Conservation (phyloP, 805 yeast genomes). For the Lachancea quebecensis region DNA sequence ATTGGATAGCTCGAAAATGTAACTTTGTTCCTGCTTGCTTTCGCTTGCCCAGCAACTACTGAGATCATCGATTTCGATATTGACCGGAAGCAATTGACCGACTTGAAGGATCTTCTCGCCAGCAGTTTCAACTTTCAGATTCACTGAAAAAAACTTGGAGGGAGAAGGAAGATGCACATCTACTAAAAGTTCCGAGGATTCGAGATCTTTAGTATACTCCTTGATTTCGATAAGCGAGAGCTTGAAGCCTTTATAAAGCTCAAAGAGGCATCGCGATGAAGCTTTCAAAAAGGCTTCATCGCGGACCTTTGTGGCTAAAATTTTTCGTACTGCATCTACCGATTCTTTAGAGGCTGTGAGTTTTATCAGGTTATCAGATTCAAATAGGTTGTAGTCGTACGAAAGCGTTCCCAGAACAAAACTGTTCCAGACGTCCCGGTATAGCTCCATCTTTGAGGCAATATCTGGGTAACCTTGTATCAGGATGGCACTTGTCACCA, state of each 20-base stretch:
- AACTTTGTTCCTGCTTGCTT: constrained; percentile 12
- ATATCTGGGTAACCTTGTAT: constrained; percentile 24
- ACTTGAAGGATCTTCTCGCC: constrained; percentile 7
- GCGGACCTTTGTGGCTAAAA: constrained; percentile 6
- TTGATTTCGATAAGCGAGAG: constrained; percentile 19
- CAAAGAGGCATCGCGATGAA: constrained; percentile 16
- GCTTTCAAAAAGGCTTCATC: constrained; percentile 12
- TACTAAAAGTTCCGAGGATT: constrained; percentile 15
- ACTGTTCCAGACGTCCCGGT: constrained; percentile 24
- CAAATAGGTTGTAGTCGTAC: constrained; percentile 21
- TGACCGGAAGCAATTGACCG: constrained; percentile 18
- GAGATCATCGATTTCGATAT: constrained; percentile 15
- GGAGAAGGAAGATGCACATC: constrained; percentile 26
- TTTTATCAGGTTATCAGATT: constrained; percentile 9
- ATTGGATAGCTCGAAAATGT: constrained; percentile 42
- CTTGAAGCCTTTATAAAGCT: constrained; percentile 15
- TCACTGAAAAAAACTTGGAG: constrained; percentile 20
- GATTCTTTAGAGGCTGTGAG: constrained; percentile 5
- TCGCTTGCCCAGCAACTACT: constrained; percentile 17
- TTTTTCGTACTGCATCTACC: constrained; percentile 1
- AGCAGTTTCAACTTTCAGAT: constrained; percentile 7
- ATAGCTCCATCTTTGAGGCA: constrained; percentile 18
- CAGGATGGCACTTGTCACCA: constrained; percentile 23
- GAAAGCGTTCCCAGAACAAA: constrained; percentile 16
- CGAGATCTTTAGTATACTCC: constrained; percentile 20